These are phyloP conservation scores for Candolleomyces aberdarensis DNA, from an alignment of 768 basidiomycete genomes.

Conservation along the genomic window DNA sequence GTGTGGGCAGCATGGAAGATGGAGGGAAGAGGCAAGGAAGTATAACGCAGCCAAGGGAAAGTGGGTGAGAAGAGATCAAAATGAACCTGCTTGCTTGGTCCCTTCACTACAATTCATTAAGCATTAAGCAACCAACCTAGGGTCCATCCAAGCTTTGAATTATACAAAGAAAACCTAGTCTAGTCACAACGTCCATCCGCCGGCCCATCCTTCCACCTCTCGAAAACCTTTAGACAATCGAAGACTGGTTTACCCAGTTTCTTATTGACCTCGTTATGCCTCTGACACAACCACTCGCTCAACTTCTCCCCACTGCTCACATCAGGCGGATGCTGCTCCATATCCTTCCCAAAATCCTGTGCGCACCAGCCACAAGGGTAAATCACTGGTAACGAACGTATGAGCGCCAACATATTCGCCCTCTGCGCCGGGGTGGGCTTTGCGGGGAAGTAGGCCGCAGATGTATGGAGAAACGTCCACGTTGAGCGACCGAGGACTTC, in stretches of 20 bases:
- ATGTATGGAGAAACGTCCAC: conserved; percentile 95
- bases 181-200: conserved; percentile 86
- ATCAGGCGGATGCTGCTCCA: conserved; percentile 68
- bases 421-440: conserved; percentile 71
- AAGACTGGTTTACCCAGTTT: conserved; percentile 82
- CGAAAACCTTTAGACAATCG: conserved; percentile 77
- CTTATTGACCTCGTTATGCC: conserved; percentile 91
- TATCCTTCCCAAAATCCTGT: conserved; percentile 70
- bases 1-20: background rate
- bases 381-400: conserved; percentile 73
- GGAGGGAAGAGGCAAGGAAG: background rate
- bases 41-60: too few species aligned
- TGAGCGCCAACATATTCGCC: conserved; percentile 77
- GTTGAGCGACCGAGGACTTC: conserved; percentile 89
- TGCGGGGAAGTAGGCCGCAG: conserved; percentile 95
- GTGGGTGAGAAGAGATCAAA: too few species aligned
- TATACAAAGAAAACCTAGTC: conserved; percentile 1
- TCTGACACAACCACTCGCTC: conserved; percentile 84
- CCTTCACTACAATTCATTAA: too few species aligned
- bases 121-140: too few species aligned
- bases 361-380: conserved; percentile 93
- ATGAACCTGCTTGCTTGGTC: too few species aligned
- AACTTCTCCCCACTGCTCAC: conserved; percentile 67
- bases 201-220: conserved; percentile 93
- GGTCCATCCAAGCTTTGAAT: too few species aligned